Evolutionary conservation across 768 basidiomycete species (phyloP).

Genomic region (Clavaria fumosa): DNA sequence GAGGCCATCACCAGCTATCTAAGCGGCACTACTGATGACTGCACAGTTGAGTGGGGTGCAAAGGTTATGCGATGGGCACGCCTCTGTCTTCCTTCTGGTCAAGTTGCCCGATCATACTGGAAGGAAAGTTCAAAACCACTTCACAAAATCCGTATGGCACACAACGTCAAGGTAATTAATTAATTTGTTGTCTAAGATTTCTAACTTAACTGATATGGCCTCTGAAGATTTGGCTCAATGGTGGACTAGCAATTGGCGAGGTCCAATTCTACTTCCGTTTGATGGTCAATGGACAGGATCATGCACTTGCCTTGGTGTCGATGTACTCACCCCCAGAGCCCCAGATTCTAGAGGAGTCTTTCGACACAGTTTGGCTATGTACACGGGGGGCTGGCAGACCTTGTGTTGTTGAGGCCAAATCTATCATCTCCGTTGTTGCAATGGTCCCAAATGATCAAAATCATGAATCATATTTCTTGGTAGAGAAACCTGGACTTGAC

Average conservation of each 20-base stretch:
- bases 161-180: slow-evolving; percentile 7
- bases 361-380: slow-evolving; percentile 10
- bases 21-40: background rate
- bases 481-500: slow-evolving; percentile 26
- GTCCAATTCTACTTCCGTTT: slow-evolving; percentile 12
- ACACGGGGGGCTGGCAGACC: slow-evolving; percentile 6
- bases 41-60: slow-evolving; percentile 8
- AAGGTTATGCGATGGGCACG: slow-evolving; percentile 12
- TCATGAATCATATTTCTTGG: slow-evolving; percentile 25
- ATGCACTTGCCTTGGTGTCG: slow-evolving; percentile 8
- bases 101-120: slow-evolving; percentile 13
- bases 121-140: slow-evolving; percentile 8
- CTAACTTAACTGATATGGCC: no score
- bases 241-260: slow-evolving; percentile 3
- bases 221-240: slow-evolving; percentile 7
- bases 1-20: slow-evolving; percentile 12
- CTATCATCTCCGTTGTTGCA: slow-evolving; percentile 13
- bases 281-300: slow-evolving; percentile 5
- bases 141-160: background rate
- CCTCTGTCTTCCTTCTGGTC: slow-evolving; percentile 14
- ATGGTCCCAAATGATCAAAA: slow-evolving; percentile 15
- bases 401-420: slow-evolving; percentile 7
- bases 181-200: background rate
- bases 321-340: slow-evolving; percentile 7
- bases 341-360: no score